Percentiles rank a stretch among this genome's conserved stretches.
Evolutionary conservation across 345 rosid genomes (phyloP).

Genomic region (Melaleuca quinquenervia): DNA sequence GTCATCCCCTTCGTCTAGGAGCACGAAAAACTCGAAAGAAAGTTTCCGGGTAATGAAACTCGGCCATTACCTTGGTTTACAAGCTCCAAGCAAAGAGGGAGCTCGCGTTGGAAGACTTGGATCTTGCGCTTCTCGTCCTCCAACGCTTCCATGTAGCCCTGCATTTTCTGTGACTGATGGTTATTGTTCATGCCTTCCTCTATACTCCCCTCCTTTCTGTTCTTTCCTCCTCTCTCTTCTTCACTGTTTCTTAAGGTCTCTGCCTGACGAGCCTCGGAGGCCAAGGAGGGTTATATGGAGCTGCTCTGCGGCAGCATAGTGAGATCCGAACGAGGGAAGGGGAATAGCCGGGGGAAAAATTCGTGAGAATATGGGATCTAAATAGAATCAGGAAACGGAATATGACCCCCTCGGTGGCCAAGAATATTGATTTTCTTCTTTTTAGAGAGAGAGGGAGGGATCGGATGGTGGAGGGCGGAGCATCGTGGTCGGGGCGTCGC

Average conservation of each 20-base stretch:
- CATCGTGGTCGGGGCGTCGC: slow-evolving; percentile 13
- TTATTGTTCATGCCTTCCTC: neutral
- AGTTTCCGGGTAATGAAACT: neutral
- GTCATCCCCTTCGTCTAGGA: neutral
- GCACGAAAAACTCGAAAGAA: neutral
- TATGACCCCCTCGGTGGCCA: slow-evolving; percentile 19
- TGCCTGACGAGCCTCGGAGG: neutral
- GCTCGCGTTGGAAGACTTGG: slow-evolving; percentile 86
- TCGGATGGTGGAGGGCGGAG: neutral
- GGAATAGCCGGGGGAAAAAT: slow-evolving; percentile 1
- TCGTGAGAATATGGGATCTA: slow-evolving; percentile 50
- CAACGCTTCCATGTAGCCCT: slow-evolving; percentile 55
- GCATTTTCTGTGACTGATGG: slow-evolving; percentile 33
- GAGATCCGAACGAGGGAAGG: slow-evolving; percentile 20
- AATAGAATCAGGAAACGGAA: slow-evolving; percentile 52
- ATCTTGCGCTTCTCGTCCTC: slow-evolving; percentile 89
- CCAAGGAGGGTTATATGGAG: neutral
- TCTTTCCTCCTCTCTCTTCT: neutral
- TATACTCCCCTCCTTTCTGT: neutral
- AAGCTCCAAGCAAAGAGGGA: slow-evolving; percentile 87
- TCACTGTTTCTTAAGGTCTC: neutral
- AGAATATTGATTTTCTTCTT: neutral
- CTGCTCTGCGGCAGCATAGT: slow-evolving; percentile 11
- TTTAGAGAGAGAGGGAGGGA: neutral
- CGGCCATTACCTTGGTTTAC: slow-evolving; percentile 60